A percentile compares a stretch with the other conserved stretches of the same genome.
phyloP scores from a whole-genome alignment of 2,329 filamentous ascomycete genomes.

The Penicillium vulpinum region DNA sequence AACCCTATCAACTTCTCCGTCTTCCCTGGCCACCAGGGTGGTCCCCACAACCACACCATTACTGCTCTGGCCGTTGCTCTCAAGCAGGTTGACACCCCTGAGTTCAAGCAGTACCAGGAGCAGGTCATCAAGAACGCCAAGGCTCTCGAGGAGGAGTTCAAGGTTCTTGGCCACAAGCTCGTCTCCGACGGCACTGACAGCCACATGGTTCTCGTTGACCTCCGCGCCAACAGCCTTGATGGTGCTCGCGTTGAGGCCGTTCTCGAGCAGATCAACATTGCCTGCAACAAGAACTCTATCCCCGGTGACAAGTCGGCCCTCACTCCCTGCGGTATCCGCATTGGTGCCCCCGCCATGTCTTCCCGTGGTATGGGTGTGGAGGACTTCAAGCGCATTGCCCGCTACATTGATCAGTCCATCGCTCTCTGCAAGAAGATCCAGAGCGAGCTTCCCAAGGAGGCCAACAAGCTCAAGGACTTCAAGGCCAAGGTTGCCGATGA shows the following conservation, averaged over 20 bases:
- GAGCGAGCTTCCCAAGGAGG: conserved; percentile 82
- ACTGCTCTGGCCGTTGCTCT: conserved; percentile 91
- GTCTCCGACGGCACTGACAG: conserved; percentile 96
- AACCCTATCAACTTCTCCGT: conserved; percentile 92
- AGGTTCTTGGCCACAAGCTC: conserved; percentile 72
- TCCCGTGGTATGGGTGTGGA: conserved; percentile 88
- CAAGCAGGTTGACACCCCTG: conserved; percentile 84
- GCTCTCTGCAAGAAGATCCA: conserved; percentile 90
- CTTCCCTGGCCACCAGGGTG: conserved; percentile 97
- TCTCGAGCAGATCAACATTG: conserved; percentile 97
- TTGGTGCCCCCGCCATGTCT: conserved; percentile 97
- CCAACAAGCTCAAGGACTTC: conserved; percentile 99
- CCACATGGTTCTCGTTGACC: conserved; percentile 88
- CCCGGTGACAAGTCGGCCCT: conserved; percentile 97
- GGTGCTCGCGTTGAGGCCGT: conserved; percentile 91
- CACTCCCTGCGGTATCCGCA: conserved; percentile 90
- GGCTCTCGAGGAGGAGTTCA: conserved; percentile 76
- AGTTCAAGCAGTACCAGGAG: conserved; percentile 91
- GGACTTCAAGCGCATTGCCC: conserved; percentile 86
- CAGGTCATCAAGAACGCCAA: conserved; percentile 89
- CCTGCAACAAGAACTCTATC: conserved; percentile 99
- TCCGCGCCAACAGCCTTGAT: conserved; percentile 85
- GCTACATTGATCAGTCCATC: conserved; percentile 86
- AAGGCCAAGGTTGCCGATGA: conserved; percentile 84
- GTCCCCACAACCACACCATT: conserved; percentile 98